These are phyloP conservation scores for Drechslera avenae DNA, from an alignment of 2,329 filamentous ascomycete species.

Conservation along the genomic window DNA sequence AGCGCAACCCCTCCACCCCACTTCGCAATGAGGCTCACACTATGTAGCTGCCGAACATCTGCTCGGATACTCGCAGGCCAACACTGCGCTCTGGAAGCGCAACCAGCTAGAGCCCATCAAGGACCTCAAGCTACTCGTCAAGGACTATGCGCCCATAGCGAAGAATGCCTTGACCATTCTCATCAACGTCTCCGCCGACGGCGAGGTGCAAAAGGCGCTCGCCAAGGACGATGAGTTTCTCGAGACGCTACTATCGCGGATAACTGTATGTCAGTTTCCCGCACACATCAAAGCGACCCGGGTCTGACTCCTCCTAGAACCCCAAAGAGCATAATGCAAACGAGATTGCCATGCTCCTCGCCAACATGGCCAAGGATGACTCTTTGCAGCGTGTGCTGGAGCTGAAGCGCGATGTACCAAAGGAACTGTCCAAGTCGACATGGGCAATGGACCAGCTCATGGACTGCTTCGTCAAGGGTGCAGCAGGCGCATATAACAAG, in stretches of 20 bases:
- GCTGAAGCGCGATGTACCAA: slow-evolving; percentile 70
- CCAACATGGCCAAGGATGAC: slow-evolving; percentile 86
- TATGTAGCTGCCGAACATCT: slow-evolving; percentile 77
- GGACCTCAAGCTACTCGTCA: slow-evolving; percentile 83
- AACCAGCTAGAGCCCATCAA: slow-evolving; percentile 78
- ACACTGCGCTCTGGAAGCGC: slow-evolving; percentile 83
- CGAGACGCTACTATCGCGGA: slow-evolving; percentile 70
- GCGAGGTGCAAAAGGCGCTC: slow-evolving; percentile 73
- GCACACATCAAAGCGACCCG: neutral
- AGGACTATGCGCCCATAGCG: slow-evolving; percentile 88
- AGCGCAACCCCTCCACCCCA: slow-evolving; percentile 35
- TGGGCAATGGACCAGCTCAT: slow-evolving; percentile 86
- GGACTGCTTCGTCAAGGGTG: slow-evolving; percentile 94
- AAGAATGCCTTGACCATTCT: slow-evolving; percentile 91
- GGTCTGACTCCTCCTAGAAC: slow-evolving; percentile 55
- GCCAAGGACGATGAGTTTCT: slow-evolving; percentile 82
- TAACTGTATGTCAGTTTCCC: slow-evolving; percentile 71
- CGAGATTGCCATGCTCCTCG: slow-evolving; percentile 85
- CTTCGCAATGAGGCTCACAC: slow-evolving; percentile 23
- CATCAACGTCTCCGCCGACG: slow-evolving; percentile 80
- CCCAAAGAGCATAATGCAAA: slow-evolving; percentile 81
- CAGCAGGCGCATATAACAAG: slow-evolving; percentile 81
- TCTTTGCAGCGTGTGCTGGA: slow-evolving; percentile 70
- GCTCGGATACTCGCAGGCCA: slow-evolving; percentile 77
- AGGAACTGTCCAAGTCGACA: slow-evolving; percentile 72